Conservation (phyloP, 2,329 filamentous ascomycete species). For the Aureobasidium sp. region DNA sequence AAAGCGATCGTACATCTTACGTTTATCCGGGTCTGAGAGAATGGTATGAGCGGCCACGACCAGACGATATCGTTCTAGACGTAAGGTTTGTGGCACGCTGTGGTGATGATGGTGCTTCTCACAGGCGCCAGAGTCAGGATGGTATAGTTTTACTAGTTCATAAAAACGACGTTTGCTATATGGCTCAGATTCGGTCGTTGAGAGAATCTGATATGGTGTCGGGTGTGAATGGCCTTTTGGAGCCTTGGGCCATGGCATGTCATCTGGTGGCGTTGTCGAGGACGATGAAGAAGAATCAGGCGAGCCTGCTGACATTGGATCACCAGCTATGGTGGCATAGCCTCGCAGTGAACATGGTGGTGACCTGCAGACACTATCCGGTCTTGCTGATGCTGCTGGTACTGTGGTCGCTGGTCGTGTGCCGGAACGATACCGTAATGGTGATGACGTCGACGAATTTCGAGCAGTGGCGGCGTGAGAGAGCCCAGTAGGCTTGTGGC, state of each 20-base stretch:
- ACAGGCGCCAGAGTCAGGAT: constrained; percentile 62
- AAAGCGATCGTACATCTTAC: constrained; percentile 72
- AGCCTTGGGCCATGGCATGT: constrained; percentile 26
- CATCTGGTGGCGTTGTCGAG: constrained; percentile 22
- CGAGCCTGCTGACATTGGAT: constrained; percentile 14
- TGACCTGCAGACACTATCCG: not conserved
- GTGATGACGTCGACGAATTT: constrained; percentile 13
- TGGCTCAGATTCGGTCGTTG: constrained; percentile 50
- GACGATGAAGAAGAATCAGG: constrained; percentile 11
- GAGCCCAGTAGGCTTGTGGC: not conserved
- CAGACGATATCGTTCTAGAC: constrained; percentile 83
- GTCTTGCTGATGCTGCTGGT: not conserved
- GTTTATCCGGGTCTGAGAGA: constrained; percentile 71
- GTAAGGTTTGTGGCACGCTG: constrained; percentile 51
- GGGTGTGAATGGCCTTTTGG: constrained; percentile 43
- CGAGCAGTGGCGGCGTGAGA: not conserved
- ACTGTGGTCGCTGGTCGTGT: constrained; percentile 2
- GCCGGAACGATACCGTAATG: not conserved
- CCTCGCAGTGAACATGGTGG: not conserved
- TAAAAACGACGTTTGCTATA: constrained; percentile 85
- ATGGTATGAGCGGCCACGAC: constrained; percentile 83
- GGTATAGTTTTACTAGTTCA: constrained; percentile 89
- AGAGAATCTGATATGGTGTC: constrained; percentile 87
- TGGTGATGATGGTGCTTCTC: constrained; percentile 35
- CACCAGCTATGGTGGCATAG: constrained; percentile 29